Evolutionary conservation across 768 basidiomycete genomes (phyloP), one percentile per base, ranked within the genome.

Genomic region (Mycena amicta): DNA sequence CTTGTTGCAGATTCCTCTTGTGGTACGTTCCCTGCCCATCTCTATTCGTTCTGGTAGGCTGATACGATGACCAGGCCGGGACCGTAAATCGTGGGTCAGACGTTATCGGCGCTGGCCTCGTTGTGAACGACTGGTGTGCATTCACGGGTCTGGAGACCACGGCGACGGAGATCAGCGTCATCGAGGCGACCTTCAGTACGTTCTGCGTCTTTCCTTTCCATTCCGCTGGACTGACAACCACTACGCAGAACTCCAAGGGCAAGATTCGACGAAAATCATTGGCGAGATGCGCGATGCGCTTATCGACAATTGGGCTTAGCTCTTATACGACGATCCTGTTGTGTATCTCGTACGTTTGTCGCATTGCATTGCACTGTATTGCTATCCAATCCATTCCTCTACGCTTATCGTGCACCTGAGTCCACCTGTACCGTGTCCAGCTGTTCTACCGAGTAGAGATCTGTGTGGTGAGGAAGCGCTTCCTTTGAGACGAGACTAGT

Each of bases 61-160:
- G 56, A 57, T 16, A 43, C 28, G 20, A 3, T 52, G 37, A 31
- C 50, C 61, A 96, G 94, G 95, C 97, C 51, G 97, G 97, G 23
- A 98, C 97, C 3, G 94, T 99, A 59, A 99, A 98, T 75, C 89
- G 97, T 70, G 97, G 97, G 67, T 97, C 95, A 47, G 97, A 98
- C 68, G 95, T 98, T 33, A 88, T 99, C 63, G 97, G 97, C 28
- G 97, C 96, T 8, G 97, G 97, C 28, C 81, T 98, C 30, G 94
- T 99, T 55, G 97, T 98, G 56, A 99, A 99, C 68, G 97, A 98
- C 72, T 98, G 97, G 97, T 93, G 92, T 77, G 97, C 97, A 11
- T 98, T 98, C 75, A 94, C 95, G n/a, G 97, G 97, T 31, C 81
- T 97, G 27, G 97, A 99, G 70, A 98, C 97, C 60, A 99, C 97